Base-by-base conservation (phyloP, 1,139 yeast genomes). In the Arxiozyma telluris region DNA sequence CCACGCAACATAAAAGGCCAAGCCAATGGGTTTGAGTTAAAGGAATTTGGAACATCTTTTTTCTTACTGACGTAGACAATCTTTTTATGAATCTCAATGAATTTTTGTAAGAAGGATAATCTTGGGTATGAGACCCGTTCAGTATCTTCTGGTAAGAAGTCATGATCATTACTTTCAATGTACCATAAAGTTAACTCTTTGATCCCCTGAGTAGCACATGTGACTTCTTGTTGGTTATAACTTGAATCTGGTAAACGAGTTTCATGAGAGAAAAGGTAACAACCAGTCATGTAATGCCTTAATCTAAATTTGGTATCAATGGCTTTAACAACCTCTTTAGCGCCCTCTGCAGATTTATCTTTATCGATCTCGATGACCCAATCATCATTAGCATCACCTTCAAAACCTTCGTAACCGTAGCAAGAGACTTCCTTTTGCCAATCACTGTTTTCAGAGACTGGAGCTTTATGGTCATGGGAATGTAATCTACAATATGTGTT, bases 391-490 rank as follows among this genome's bases (percentile, higher is more conserved):
- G 94, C 89, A 74, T 94, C 99, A 68, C 98, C 98, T 39, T 70
- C 83, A 64, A 94, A 94, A 9, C 94, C 96, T 53, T 85, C 88
- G 67, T 73, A 88, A 30, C 99, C 99, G 67, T 94, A 94, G 69
- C 88, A 83, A 23, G 95, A 82, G 30, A 82, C 96, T 74, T 94
- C 99, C 72, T 90, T 88, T 74, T 90, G 96, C 95, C 97, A 94
- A 67, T 93, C 99, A 52, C 68, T 61, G 63, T 85, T 85, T 68
- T 87, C 94, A 59, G 91, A 78, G 25, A 93, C 96, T 25, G 97
- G 96, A 41, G 98, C 90, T 68, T 95, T 87, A 68, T 88, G 87
- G 69, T 93, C 98, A 68, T 94, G 99, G 23, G 98, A 87, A 72
- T 94, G 99, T 66, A 94, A 79, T 74, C 98, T 83, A 69, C 93